A percentile compares a stretch with the other conserved stretches of the same genome.
Evolutionary conservation across 495 filamentous ascomycete species (phyloP).

Genomic region (Lepidopterella palustris): DNA sequence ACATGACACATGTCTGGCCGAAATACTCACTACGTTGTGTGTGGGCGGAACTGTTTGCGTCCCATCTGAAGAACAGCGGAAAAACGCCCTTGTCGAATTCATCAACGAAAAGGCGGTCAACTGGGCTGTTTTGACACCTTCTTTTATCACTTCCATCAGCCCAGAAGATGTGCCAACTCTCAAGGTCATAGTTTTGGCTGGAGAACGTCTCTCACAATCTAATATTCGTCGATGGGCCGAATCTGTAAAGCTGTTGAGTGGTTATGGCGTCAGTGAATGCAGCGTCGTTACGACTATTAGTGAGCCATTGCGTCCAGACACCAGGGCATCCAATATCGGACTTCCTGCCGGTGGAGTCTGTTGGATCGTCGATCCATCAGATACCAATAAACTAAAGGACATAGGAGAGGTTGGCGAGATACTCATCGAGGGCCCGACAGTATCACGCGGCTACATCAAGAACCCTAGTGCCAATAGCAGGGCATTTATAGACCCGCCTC

Average conservation of each 20-base stretch:
- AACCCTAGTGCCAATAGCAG: conserved; percentile 43
- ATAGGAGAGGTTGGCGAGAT: conserved; percentile 50
- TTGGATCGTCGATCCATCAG: conserved; percentile 46
- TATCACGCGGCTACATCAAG: conserved; percentile 48
- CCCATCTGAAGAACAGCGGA: conserved; percentile 40
- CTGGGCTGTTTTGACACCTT: conserved; percentile 46
- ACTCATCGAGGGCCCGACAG: conserved; percentile 49
- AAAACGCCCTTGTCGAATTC: conserved; percentile 44
- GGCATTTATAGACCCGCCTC: conserved; percentile 44
- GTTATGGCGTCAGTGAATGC: conserved; percentile 49
- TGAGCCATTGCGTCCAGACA: conserved; percentile 14
- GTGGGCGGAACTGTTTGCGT: conserved; percentile 39
- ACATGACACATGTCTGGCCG: conserved; percentile 41
- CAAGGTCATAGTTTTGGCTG: conserved; percentile 40
- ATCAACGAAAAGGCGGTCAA: conserved; percentile 44
- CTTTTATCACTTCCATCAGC: conserved; percentile 40
- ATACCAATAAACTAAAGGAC: conserved; percentile 42
- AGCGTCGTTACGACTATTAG: conserved; percentile 33
- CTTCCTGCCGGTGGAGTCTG: conserved; percentile 23
- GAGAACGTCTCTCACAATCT: conserved; percentile 36
- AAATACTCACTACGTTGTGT: conserved; percentile 39
- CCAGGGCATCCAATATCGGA: conserved; percentile 33
- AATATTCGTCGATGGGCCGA: conserved; percentile 39
- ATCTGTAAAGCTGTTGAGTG: conserved; percentile 42
- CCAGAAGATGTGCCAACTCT: conserved; percentile 36